Percentiles rank a stretch among this genome's conserved stretches.
Evolutionary conservation across 768 basidiomycete genomes (phyloP).

Genomic region (Agrocybe chaxingu): DNA sequence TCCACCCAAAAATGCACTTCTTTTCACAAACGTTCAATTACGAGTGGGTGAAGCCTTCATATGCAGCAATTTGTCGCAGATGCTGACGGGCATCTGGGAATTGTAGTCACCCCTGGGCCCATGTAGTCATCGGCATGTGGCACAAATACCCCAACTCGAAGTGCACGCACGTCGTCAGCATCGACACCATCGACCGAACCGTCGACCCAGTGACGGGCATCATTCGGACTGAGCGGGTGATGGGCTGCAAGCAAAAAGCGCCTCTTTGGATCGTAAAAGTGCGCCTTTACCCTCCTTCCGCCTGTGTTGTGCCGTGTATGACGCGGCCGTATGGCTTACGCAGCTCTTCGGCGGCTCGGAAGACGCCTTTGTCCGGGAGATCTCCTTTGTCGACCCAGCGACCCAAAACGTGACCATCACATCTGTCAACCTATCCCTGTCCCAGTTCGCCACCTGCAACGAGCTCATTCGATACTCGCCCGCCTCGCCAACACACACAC

Average conservation of each 20-base stretch:
- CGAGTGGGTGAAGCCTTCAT: slow-evolving; percentile 53
- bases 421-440: slow-evolving; percentile 89
- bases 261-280: slow-evolving; percentile 94
- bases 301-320: not conserved
- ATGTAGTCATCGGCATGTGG: slow-evolving; percentile 92
- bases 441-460: slow-evolving; percentile 91
- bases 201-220: slow-evolving; percentile 83
- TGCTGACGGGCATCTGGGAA: slow-evolving; percentile 10
- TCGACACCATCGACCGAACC: slow-evolving; percentile 84
- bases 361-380: slow-evolving; percentile 92
- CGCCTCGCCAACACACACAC: slow-evolving; percentile 55
- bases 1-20: slow-evolving; percentile 62
- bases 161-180: slow-evolving; percentile 82
- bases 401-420: slow-evolving; percentile 80
- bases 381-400: slow-evolving; percentile 88
- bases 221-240: slow-evolving; percentile 85
- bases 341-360: slow-evolving; percentile 91
- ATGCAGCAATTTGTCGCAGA: slow-evolving; percentile 2
- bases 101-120: slow-evolving; percentile 81
- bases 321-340: slow-evolving; percentile 13
- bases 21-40: slow-evolving; percentile 83
- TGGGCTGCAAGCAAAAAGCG: slow-evolving; percentile 90
- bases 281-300: slow-evolving; percentile 20
- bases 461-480: slow-evolving; percentile 89
- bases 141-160: slow-evolving; percentile 95